Percentiles rank a stretch among this genome's conserved stretches.
These are phyloP conservation scores for Mycena chlorophos DNA, from an alignment of 768 basidiomycete genomes.

Conservation along the genomic window DNA sequence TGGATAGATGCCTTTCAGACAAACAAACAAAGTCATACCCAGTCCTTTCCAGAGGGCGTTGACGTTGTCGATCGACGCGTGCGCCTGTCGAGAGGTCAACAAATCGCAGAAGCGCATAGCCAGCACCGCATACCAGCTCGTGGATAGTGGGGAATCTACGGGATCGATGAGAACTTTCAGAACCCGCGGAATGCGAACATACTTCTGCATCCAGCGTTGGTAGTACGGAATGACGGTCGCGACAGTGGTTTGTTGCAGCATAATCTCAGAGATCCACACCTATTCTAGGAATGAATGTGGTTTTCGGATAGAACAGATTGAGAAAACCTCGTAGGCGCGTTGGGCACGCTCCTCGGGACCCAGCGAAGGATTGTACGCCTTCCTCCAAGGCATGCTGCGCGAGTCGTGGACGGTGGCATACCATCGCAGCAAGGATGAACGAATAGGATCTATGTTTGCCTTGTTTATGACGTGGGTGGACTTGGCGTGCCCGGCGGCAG, in stretches of 20 bases:
- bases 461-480: slow-evolving; percentile 50
- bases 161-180: slow-evolving; percentile 12
- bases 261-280: slow-evolving; percentile 92
- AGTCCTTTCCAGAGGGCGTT: slow-evolving; percentile 90
- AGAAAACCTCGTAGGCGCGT: slow-evolving; percentile 82
- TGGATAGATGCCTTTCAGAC: neutral
- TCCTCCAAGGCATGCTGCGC: slow-evolving; percentile 93
- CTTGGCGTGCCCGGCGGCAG: slow-evolving; percentile 37
- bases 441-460: slow-evolving; percentile 37
- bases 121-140: slow-evolving; percentile 56
- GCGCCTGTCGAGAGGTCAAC: slow-evolving; percentile 50
- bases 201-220: slow-evolving; percentile 83
- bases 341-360: slow-evolving; percentile 67
- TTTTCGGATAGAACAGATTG: neutral
- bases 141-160: slow-evolving; percentile 78
- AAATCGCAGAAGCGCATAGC: slow-evolving; percentile 18
- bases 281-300: slow-evolving; percentile 26
- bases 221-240: slow-evolving; percentile 93
- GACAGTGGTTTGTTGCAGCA: slow-evolving; percentile 97
- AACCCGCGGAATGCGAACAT: slow-evolving; percentile 25
- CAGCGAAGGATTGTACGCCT: slow-evolving; percentile 58
- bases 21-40: slow-evolving; percentile 8
- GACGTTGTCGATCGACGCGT: slow-evolving; percentile 76
- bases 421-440: slow-evolving; percentile 63
- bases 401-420: slow-evolving; percentile 63